A percentile compares a stretch with the other conserved stretches of the same genome.
Conservation (phyloP, 2,329 filamentous ascomycete species). For the Davidsoniella neocaledoniae region DNA sequence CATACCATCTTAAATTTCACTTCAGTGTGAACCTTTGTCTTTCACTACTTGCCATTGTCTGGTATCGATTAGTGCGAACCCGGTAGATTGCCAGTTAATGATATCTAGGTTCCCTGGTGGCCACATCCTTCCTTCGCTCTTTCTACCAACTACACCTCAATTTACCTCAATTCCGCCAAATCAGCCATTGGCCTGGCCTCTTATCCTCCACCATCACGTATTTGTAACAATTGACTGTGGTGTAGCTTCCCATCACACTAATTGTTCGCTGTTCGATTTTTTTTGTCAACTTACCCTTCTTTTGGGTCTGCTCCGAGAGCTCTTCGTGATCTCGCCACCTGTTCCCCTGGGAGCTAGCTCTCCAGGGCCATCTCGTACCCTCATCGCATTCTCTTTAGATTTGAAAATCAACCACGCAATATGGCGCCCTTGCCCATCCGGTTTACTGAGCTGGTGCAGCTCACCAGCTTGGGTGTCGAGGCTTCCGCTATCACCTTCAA, state of each 20-base stretch:
- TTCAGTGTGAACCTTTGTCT: neutral
- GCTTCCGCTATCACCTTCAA: constrained; percentile 53
- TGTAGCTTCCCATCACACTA: neutral
- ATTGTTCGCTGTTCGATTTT: constrained; percentile 1
- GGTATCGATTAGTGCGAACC: neutral
- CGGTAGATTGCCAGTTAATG: neutral
- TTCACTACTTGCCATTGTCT: neutral
- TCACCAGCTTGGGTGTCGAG: constrained; percentile 31
- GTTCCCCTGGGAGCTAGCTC: constrained; percentile 12
- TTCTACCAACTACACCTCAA: constrained; percentile 6
- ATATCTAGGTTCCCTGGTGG: neutral
- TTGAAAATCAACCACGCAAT: constrained; percentile 11
- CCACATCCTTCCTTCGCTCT: constrained; percentile 6
- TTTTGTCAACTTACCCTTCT: neutral
- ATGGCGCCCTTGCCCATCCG: constrained; percentile 72
- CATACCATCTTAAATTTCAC: neutral
- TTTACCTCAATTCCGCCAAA: constrained; percentile 5
- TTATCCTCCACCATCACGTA: neutral
- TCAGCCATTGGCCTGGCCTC: constrained; percentile 11
- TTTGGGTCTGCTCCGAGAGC: constrained; percentile 9
- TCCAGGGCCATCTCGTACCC: constrained; percentile 5
- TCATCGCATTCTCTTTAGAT: neutral
- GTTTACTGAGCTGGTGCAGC: constrained; percentile 78
- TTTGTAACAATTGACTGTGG: neutral
- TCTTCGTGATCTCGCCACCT: constrained; percentile 10